Percentiles rank a stretch among this genome's conserved stretches.
Conservation (phyloP, 129 eudicot genomes). For the Glebionis coronaria region DNA sequence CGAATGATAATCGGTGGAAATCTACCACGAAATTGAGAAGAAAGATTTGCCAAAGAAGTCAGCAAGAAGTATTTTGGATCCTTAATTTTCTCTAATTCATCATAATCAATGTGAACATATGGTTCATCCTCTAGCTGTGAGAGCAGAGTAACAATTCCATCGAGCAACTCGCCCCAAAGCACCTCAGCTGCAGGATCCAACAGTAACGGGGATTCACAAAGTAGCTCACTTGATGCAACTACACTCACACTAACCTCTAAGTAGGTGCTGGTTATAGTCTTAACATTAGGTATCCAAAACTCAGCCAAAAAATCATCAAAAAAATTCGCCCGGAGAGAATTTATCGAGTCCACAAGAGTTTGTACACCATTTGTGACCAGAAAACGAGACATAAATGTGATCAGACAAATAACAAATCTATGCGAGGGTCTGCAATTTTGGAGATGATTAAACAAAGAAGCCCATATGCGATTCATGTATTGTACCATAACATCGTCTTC, state of each 20-base stretch:
- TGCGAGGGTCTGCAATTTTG: slow-evolving; percentile 41
- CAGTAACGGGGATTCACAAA: no score
- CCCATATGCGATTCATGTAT: slow-evolving; percentile 72
- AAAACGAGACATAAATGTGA: slow-evolving; percentile 87
- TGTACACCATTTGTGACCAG: slow-evolving; percentile 70
- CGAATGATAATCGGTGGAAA: no score
- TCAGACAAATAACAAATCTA: slow-evolving; percentile 59
- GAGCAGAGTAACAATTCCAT: slow-evolving; percentile 78
- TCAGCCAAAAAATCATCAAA: no score
- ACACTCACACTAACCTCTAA: no score
- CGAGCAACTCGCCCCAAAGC: no score
- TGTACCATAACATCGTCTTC: no score
- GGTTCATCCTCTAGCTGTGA: slow-evolving; percentile 85
- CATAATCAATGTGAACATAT: slow-evolving; percentile 65
- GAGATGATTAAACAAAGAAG: slow-evolving; percentile 57
- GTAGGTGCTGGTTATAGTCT: no score
- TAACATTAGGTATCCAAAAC: no score
- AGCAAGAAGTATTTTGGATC: slow-evolving; percentile 80
- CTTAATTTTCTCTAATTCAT: slow-evolving; percentile 66
- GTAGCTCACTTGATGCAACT: no score
- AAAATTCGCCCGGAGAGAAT: no score
- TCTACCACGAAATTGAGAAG: no score
- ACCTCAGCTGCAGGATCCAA: no score
- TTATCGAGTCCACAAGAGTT: slow-evolving; percentile 61
- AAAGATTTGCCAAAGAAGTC: slow-evolving; percentile 53